These are phyloP conservation scores for Mycena vitilis DNA, from an alignment of 768 basidiomycete genomes.

Conservation along the genomic window DNA sequence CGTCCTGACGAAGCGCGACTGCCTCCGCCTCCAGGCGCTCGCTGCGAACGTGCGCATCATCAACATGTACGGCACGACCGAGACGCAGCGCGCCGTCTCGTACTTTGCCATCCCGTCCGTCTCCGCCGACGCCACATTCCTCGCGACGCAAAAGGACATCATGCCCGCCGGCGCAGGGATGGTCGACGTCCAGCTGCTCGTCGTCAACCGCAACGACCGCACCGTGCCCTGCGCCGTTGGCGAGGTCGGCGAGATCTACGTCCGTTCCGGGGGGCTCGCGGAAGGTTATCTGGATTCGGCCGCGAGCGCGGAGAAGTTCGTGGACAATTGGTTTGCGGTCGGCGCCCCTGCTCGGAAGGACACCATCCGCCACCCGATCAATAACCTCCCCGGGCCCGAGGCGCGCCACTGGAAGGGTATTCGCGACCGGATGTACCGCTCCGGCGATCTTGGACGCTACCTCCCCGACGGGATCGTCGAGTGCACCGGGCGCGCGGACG, in stretches of 20 bases:
- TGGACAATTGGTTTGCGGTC: slow-evolving; percentile 89
- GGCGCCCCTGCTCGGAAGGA: slow-evolving; percentile 67
- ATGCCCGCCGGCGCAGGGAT: slow-evolving; percentile 98
- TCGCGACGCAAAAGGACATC: slow-evolving; percentile 94
- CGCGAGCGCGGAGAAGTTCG: slow-evolving; percentile 91
- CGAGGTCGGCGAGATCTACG: slow-evolving; percentile 98
- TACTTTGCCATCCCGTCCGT: slow-evolving; percentile 94
- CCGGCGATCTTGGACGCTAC: slow-evolving; percentile 96
- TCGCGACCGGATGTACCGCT: slow-evolving; percentile 97
- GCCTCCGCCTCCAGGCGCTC: slow-evolving; percentile 91
- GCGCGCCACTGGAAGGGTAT: slow-evolving; percentile 93
- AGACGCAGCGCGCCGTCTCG: slow-evolving; percentile 98
- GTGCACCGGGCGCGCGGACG: slow-evolving; percentile 96
- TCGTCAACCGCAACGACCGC: slow-evolving; percentile 91
- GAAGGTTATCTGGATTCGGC: slow-evolving; percentile 92
- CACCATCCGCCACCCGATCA: slow-evolving; percentile 72
- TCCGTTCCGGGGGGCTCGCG: slow-evolving; percentile 93
- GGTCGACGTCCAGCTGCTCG: slow-evolving; percentile 96
- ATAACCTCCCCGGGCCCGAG: slow-evolving; percentile 73
- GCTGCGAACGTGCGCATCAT: slow-evolving; percentile 94
- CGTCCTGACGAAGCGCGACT: slow-evolving; percentile 97
- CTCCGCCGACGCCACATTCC: slow-evolving; percentile 86
- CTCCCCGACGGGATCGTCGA: slow-evolving; percentile 93
- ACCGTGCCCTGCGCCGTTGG: slow-evolving; percentile 91
- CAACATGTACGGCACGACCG: slow-evolving; percentile 99